Percentiles rank a stretch among this genome's conserved stretches.
Conservation (phyloP, 2,329 filamentous ascomycete genomes). For the Blastomyces emzantsi region DNA sequence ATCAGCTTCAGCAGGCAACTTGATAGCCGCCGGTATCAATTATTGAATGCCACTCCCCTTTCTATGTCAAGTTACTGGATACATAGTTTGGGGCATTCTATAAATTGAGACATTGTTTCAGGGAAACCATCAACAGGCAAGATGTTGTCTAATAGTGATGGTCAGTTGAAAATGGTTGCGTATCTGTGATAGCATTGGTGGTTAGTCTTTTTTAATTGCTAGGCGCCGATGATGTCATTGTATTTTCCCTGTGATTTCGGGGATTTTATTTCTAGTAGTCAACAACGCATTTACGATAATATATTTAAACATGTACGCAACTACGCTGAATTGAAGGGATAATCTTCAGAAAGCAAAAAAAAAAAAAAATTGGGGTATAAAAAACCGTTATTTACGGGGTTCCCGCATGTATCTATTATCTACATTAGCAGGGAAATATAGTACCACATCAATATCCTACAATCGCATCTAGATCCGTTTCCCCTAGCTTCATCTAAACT, state of each 20-base stretch:
- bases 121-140: not conserved
- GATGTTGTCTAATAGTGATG: not conserved
- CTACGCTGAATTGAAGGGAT: not conserved
- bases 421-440: not conserved
- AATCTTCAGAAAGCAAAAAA: not conserved
- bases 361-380: not conserved
- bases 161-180: not conserved
- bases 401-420: not conserved
- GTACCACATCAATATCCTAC: not conserved
- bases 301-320: not conserved
- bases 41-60: not conserved
- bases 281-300: not conserved
- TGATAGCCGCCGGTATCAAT: not conserved
- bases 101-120: not conserved
- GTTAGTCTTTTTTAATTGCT: not conserved
- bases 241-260: not conserved
- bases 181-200: not conserved
- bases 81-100: not conserved
- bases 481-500: not conserved
- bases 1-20: not conserved
- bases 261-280: not conserved
- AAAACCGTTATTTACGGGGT: not conserved
- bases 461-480: not conserved
- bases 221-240: not conserved
- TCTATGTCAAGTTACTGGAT: not conserved